A percentile compares a stretch with the other conserved stretches of the same genome.
These are phyloP conservation scores for Phytophthora pistaciae DNA, from an alignment of 352 stramenopile genomes.

Conservation along the genomic window DNA sequence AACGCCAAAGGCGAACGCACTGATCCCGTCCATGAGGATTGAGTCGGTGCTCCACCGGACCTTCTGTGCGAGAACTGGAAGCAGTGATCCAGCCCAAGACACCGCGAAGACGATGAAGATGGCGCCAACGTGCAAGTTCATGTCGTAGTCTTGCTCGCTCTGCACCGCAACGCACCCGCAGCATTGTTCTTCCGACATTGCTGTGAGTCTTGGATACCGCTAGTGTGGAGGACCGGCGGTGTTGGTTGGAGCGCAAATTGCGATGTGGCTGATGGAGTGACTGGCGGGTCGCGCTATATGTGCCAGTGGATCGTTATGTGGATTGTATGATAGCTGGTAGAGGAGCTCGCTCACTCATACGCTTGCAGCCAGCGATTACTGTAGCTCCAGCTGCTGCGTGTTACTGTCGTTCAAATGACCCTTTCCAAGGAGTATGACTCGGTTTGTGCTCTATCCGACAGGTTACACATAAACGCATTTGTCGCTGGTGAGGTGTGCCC, in stretches of 20 bases:
- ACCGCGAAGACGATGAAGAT: slow-evolving; percentile 59
- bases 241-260: background rate
- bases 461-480: background rate
- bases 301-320: background rate
- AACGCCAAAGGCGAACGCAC: slow-evolving; percentile 63
- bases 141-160: slow-evolving; percentile 26
- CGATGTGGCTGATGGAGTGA: background rate
- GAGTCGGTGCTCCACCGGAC: slow-evolving; percentile 29
- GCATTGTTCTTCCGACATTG: slow-evolving; percentile 5
- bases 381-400: background rate
- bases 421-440: background rate
- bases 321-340: background rate
- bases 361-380: background rate
- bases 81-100: slow-evolving; percentile 37
- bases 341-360: background rate
- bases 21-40: slow-evolving; percentile 49
- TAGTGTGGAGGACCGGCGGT: background rate
- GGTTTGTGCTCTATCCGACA: background rate
- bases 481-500: background rate
- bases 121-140: slow-evolving; percentile 44
- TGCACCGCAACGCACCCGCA: background rate
- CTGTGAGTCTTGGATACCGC: background rate
- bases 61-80: slow-evolving; percentile 46
- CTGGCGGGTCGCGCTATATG: background rate
- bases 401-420: background rate